Evolutionary conservation across 208 protist species (phyloP), one percentile per base, ranked within the genome.

Genomic region (Phytomonas francai): DNA sequence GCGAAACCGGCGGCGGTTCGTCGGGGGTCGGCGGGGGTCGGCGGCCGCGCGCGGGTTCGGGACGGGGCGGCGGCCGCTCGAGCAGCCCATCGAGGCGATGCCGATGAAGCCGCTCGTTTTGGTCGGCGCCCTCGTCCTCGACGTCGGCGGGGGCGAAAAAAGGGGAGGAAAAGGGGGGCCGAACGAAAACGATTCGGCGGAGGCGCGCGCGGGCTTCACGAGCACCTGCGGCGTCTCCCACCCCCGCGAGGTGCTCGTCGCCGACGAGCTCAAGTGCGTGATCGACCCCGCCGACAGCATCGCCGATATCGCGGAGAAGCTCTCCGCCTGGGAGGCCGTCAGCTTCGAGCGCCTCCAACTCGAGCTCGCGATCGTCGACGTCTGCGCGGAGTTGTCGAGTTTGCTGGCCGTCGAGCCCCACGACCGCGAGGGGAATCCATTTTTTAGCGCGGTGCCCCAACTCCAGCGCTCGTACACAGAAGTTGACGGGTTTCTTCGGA

Each of bases 51-150:
- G 79, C 34, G 88, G 88, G 5, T 72, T 94, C 49, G 86, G 80
- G 42, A 91, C 84, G 0, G 85, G 88, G 1, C 60, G 57, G 14
- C 76, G 78, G 28, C 81, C 85, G 31, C 71, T 63, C 4, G 64
- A 83, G 29, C 83, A 92, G 78, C 76, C 80, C n/a, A 83, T 94
- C 30, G 89, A 94, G 59, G 86, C 90, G 61, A 92, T 94, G 84
- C 60, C 76, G n/a, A 88, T 94, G 86, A 94, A 94, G 68, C 89
- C 89, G 25, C 76, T 94, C 57, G 89, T 94, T 30, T 68, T 94
- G 29, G 76, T 94, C 71, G 89, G 89, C 6, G 89, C 80, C 11
- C 79, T 92, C 32, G 69, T 94, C 54, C 90, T 94, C 63, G 82
- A 81, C 62, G 63, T 81, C 8, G 78, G 70, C 4, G 71, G 71